Evolutionary conservation across 2,329 filamentous ascomycete genomes (phyloP), one percentile per base, ranked within the genome.

Genomic region (Aspergillus floridensis): DNA sequence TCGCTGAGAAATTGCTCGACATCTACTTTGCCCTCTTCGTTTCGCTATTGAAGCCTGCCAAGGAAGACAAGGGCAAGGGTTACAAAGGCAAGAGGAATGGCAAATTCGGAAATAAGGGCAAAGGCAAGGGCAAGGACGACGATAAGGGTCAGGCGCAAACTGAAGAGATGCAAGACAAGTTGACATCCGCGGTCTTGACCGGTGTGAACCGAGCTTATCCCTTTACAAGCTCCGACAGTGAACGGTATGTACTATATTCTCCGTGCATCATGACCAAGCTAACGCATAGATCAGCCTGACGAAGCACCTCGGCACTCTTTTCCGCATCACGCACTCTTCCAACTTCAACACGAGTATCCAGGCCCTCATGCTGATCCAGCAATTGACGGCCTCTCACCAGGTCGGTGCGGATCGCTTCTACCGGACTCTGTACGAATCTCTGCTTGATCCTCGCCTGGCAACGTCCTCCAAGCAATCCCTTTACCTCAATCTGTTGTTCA

Each of bases 301-400:
- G 70, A 87, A 88, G 59, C 93, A 99, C 71, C 85, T 99, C 59
- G 90, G 98, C 72, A 97, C 93, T 3, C 84, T 99, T 26, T 99
- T 97, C 83, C 88, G 87, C 68, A 95, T 99, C 69, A 96, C 95
- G 0, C 95, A 99, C 77, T 98, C 93, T 0, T 92, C 93, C 58
- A 99, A 99, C 76, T 98, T 99, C 84, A 99, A 98, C 78, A 99
- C 95, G 0, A 95, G 92, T 72, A 91, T 99, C 41, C 95, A 99
- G 76, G 93, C 95, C 35, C 84, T 99, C 65, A 89, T 96, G 79
- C 81, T 99, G 51, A 96, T 99, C 65, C 95, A 98, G 73, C 95
- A 98, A 74, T 84, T 99, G 29, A 91, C 92, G 0, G 82, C 87
- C 1, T 86, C 88, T 3, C 92, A 95, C 72, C 89, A 93, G 68